These are phyloP conservation scores for Stropharia rugosoannulata DNA, from an alignment of 768 basidiomycete species.

Conservation along the genomic window DNA sequence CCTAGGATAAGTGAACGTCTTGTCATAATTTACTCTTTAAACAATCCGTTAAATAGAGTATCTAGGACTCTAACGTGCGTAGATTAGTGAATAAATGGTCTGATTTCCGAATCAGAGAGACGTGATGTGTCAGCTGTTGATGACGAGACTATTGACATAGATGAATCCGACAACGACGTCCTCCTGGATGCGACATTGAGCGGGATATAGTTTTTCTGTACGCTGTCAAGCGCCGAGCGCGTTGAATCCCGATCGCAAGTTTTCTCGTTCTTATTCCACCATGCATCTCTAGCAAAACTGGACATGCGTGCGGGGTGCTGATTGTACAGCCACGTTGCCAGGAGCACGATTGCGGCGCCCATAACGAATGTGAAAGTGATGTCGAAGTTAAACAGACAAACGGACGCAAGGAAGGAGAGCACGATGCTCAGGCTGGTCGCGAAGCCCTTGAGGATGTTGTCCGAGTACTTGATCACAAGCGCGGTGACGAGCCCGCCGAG, in stretches of 20 bases:
- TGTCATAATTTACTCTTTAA: too few relatives aligned
- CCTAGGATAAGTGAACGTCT: too few relatives aligned
- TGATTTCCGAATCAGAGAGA: conserved; percentile 22
- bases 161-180: conserved; percentile 28
- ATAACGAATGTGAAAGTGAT: conserved; percentile 88
- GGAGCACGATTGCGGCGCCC: conserved; percentile 82
- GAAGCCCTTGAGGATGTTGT: conserved; percentile 97
- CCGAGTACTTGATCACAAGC: conserved; percentile 94
- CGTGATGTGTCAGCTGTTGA: conserved; percentile 17
- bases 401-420: conserved; percentile 91
- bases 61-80: neutral
- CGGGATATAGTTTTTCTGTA: conserved; percentile 21
- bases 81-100: conserved; percentile 16
- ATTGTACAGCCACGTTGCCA: conserved; percentile 95
- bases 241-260: conserved; percentile 13
- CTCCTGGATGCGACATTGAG: conserved; percentile 26
- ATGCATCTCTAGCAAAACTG: conserved; percentile 24
- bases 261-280: conserved; percentile 27
- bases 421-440: conserved; percentile 94
- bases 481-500: conserved; percentile 93
- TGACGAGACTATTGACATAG: conserved; percentile 22
- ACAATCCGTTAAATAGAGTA: too few relatives aligned
- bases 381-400: conserved; percentile 85
- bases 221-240: conserved; percentile 16
- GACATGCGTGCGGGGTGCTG: conserved; percentile 46